Base-by-base conservation (phyloP, 495 filamentous ascomycete genomes). In the Penicillium coprophilum region DNA sequence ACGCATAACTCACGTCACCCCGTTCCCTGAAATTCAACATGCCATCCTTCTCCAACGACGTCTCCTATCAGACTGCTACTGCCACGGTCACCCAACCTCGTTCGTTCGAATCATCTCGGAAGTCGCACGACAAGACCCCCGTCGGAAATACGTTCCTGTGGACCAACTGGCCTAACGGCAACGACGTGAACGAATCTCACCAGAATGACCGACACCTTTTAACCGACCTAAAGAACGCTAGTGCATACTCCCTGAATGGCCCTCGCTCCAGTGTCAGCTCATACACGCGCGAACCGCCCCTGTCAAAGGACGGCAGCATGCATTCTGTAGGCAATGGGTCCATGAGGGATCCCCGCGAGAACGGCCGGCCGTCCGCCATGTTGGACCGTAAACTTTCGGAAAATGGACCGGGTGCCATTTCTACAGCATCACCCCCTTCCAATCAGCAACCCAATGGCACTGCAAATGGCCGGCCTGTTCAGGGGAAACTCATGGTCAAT, bases 221-320 rank as follows among this genome's bases (percentile, higher is more conserved):
- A 46, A 65, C 64, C 32, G 70, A 67, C 38, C 50, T 75, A 11
- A 73, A 73, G 53, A 69, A 77, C 65, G 75, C 73, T 44, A 79
- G 74, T 63, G 68, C 67, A 53, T 77, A 77, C 41, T 76, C 79
- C 24, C 56, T 79, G 60, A 77, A 77, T 64, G 75, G 73, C 47
- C 74, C 72, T 23, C 74, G 73, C 24, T 76, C 77, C 15, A 80
- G 79, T 57, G 71, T 73, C 63, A 73, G 75, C 49, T 79, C 77
- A 9, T 78, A 80, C 53, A 80, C 72, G 50, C 76, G 75, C 60
- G 80, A 81, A 15, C 65, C 70, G 58, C 68, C 67, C 23, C 73
- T 70, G 44, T 82, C 81, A 40, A 79, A 77, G 53, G 79, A 82
- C 62, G 78, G 74, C 43, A 84, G 80, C 62, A 72, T 77, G 52